Evolutionary conservation across 2,329 filamentous ascomycete genomes (phyloP).

Genomic region (Fusarium cicatricum): DNA sequence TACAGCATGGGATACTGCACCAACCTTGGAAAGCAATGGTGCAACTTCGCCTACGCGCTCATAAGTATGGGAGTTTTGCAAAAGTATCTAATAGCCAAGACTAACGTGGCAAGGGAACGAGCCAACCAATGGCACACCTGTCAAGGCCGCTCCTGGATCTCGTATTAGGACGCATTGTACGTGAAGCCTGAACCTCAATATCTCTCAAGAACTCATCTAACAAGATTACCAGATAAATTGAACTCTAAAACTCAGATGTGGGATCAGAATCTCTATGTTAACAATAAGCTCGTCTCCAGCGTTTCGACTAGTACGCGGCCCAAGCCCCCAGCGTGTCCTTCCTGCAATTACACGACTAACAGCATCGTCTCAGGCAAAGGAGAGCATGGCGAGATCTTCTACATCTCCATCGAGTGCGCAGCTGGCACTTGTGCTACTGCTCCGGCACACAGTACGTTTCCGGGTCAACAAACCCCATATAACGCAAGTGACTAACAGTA

Average conservation of each 20-base stretch:
- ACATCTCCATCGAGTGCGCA: constrained; percentile 18
- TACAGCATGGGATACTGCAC: constrained; percentile 7
- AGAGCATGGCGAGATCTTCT: constrained; percentile 14
- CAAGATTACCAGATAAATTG: not conserved
- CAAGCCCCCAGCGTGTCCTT: no score
- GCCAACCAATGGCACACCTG: constrained; percentile 1
- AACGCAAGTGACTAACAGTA: not conserved
- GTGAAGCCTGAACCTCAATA: not conserved
- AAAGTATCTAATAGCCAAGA: not conserved
- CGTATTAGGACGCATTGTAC: constrained; percentile 17
- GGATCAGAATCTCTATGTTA: constrained; percentile 19
- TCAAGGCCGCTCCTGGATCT: constrained; percentile 6
- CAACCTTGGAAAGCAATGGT: constrained; percentile 15
- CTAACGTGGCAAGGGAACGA: constrained; percentile 5
- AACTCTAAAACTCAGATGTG: constrained; percentile 9
- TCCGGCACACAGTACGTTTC: constrained; percentile 8
- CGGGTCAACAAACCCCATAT: no score
- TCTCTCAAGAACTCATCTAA: not conserved
- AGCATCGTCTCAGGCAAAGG: not conserved
- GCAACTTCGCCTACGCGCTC: constrained; percentile 21
- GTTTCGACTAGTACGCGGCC: constrained; percentile 11
- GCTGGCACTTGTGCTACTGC: constrained; percentile 7
- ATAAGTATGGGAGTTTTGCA: not conserved
- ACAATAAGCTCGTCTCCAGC: constrained; percentile 6
- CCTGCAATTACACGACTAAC: not conserved